Percentiles rank a stretch among this genome's conserved stretches.
Conservation (phyloP, 768 basidiomycete species). For the Phylloporus sp. region DNA sequence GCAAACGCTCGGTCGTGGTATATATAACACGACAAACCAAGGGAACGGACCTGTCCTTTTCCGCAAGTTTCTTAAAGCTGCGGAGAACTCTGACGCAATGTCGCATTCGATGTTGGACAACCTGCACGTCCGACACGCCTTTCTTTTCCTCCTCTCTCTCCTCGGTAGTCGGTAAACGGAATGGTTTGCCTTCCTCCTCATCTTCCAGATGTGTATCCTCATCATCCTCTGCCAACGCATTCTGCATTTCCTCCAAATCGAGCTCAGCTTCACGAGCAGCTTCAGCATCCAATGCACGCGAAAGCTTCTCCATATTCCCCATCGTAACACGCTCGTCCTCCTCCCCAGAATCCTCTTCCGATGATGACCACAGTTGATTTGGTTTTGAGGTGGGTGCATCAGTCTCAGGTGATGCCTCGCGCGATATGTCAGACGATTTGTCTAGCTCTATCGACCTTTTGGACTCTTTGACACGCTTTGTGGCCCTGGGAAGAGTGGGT, state of each 20-base stretch:
- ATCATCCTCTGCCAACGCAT: constrained; percentile 45
- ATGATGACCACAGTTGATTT: constrained; percentile 35
- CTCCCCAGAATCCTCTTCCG: constrained; percentile 42
- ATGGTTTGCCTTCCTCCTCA: constrained; percentile 39
- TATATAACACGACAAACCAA: constrained; percentile 2
- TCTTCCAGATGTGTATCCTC: constrained; percentile 41
- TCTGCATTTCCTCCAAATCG: constrained; percentile 61
- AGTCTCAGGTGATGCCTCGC: constrained; percentile 45
- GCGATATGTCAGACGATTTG: constrained; percentile 30
- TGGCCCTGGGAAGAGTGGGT: constrained; percentile 24
- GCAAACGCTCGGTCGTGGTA: too few species aligned
- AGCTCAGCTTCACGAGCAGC: constrained; percentile 66
- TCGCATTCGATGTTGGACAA: constrained; percentile 77
- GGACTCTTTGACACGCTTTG: constrained; percentile 36
- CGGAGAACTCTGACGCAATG: constrained; percentile 68
- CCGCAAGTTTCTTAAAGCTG: constrained; percentile 67
- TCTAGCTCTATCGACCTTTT: constrained; percentile 21
- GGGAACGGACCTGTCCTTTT: constrained; percentile 52
- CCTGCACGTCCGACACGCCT: constrained; percentile 65
- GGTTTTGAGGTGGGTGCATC: constrained; percentile 20
- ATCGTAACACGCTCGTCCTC: constrained; percentile 61
- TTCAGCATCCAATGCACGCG: constrained; percentile 68
- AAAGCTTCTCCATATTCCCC: constrained; percentile 79
- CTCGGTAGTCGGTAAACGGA: constrained; percentile 65
- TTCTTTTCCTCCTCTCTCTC: constrained; percentile 73